Evolutionary conservation across 495 filamentous ascomycete species (phyloP).

Genomic region (Cairneyella variabilis): DNA sequence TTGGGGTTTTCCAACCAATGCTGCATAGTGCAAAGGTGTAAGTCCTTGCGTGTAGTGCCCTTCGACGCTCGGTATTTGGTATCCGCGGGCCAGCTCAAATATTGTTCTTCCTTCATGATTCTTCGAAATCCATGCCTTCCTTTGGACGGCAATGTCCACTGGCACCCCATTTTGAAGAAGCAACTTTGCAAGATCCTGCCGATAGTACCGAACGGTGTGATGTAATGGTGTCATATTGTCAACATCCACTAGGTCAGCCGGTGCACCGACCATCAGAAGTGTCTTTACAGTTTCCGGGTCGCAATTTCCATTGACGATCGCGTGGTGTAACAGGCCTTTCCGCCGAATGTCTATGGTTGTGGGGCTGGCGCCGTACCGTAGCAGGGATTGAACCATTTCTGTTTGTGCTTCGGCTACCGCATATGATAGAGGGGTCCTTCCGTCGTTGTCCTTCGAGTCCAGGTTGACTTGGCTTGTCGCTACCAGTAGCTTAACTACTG

Average conservation of each 20-base stretch:
- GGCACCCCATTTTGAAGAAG: not conserved
- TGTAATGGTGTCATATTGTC: not conserved
- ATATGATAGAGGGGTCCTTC: conserved; percentile 4
- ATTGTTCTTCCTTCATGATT: not conserved
- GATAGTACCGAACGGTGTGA: not conserved
- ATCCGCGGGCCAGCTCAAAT: not conserved
- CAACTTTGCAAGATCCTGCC: not conserved
- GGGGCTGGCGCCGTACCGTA: not conserved
- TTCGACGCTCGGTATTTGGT: not conserved
- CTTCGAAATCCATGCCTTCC: not conserved
- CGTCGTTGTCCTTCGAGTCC: too few species aligned
- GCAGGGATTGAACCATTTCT: not conserved
- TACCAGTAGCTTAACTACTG: not conserved
- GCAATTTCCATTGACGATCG: not conserved
- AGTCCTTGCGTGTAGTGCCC: not conserved
- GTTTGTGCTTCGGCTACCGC: not conserved
- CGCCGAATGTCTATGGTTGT: not conserved
- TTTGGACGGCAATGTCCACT: not conserved
- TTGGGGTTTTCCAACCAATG: not conserved
- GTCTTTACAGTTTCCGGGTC: not conserved
- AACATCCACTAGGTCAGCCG: not conserved
- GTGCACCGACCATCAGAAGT: not conserved
- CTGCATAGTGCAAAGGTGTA: conserved; percentile 4
- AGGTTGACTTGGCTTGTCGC: not conserved
- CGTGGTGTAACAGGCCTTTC: not conserved